These are phyloP conservation scores for Cytospora schulzeri DNA, from an alignment of 2,329 filamentous ascomycete genomes.

Conservation along the genomic window DNA sequence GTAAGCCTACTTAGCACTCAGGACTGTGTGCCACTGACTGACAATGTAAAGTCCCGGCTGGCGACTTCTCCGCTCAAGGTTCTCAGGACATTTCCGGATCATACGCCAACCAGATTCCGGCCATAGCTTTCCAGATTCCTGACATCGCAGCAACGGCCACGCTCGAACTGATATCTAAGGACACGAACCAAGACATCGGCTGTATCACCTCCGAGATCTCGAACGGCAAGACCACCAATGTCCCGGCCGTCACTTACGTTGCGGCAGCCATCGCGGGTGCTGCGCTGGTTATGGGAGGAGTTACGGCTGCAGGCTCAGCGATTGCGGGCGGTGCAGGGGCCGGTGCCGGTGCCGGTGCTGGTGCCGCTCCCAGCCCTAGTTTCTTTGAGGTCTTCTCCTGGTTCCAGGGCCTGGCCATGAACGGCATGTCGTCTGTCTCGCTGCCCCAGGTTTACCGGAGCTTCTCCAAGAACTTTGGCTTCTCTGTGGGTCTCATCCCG, in stretches of 20 bases:
- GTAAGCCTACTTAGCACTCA: constrained; percentile 51
- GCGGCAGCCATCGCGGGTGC: constrained; percentile 85
- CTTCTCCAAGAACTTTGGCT: constrained; percentile 91
- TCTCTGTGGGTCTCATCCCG: constrained; percentile 81
- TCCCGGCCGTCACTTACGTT: constrained; percentile 78
- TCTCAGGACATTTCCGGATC: constrained; percentile 69
- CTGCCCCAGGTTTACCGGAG: constrained; percentile 86
- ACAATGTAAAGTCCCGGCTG: constrained; percentile 64
- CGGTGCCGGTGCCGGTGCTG: constrained; percentile 55
- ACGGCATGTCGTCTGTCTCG: constrained; percentile 91
- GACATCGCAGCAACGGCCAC: constrained; percentile 87
- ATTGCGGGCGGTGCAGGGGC: constrained; percentile 57
- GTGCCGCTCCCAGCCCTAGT: constrained; percentile 72
- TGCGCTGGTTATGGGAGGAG: constrained; percentile 72
- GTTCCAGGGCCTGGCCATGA: constrained; percentile 93
- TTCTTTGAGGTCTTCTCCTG: constrained; percentile 84
- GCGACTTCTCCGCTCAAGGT: constrained; percentile 73
- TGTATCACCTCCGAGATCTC: constrained; percentile 81
- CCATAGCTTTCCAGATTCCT: constrained; percentile 86
- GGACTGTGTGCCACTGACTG: constrained; percentile 18
- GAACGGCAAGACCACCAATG: constrained; percentile 81
- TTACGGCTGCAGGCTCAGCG: constrained; percentile 67
- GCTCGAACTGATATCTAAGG: constrained; percentile 68
- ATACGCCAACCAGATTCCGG: constrained; percentile 75
- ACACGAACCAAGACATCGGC: constrained; percentile 63